Evolutionary conservation across 139 green algal species (phyloP), one percentile per base, ranked within the genome.

Genomic region (Closterium sp.): DNA sequence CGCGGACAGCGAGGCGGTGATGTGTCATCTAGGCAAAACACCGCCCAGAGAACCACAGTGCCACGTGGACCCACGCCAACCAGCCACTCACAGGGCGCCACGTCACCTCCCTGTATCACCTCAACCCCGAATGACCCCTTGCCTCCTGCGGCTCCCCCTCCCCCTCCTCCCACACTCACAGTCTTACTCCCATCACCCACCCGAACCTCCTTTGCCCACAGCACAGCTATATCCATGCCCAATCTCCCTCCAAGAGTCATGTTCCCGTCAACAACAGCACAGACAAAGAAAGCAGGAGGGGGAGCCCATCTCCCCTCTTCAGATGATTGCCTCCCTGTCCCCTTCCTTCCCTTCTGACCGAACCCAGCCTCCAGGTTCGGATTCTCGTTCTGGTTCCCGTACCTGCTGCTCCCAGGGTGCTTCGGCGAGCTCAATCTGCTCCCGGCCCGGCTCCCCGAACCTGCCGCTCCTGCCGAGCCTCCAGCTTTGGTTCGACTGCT

Each of bases 21-120:
- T 1, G 29, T 84, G 45, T 90, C 88, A 84, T 90, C 88, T n/a
- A 90, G 29, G 88, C 38, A 90, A 27, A 50, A 73, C 42, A 90
- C 88, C 2, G 88, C 88, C 88, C 88, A 90, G n/a, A 90, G 38
- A 29, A 31, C 29, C 88, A 90, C 88, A 28, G 88, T 90, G 13
- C 88, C 88, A 30, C 29, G 42, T 30, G 45, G 88, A 3, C 42
- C 38, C 42, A 90, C n/a, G 29, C 88, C 88, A 84, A 90, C 88
- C 38, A 90, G 38, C 88, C 88, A 90, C 88, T 90, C 88, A 90
- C 88, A 90, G 29, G 88, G 88, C 88, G 88, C 88, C 88, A 90
- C 88, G 24, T 90, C 42, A 84, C 88, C 88, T 30, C 85, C 85
- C 22, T 87, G 85, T 19, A 87, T 31, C 85, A 87, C 21, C 85